Evolutionary conservation across 208 protist species (phyloP).

Genomic region (Phytomonas serpens): DNA sequence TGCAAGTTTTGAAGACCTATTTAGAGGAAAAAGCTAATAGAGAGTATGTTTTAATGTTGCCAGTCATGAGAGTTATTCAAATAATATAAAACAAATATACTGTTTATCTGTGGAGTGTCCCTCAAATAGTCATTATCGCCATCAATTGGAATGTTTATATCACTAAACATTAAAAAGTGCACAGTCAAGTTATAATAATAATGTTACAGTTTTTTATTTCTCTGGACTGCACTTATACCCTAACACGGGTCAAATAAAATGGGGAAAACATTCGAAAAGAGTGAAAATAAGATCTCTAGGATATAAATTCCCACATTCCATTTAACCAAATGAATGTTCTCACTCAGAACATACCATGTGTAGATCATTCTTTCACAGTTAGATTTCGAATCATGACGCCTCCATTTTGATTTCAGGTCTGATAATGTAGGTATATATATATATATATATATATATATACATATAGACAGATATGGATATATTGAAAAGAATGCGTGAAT

Average conservation of each 20-base stretch:
- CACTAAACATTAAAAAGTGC: neutral
- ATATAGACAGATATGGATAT: neutral
- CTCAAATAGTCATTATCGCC: conserved; percentile 10
- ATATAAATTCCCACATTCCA: neutral
- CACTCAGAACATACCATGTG: neutral
- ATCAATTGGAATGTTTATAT: neutral
- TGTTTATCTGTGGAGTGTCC: neutral
- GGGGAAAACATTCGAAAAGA: neutral
- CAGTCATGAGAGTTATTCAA: neutral
- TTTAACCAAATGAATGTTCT: neutral
- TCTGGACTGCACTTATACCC: neutral
- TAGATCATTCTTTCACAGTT: neutral
- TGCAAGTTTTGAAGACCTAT: neutral
- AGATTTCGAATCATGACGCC: neutral
- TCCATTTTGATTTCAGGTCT: neutral
- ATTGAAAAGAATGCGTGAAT: neutral
- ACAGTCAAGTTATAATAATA: neutral
- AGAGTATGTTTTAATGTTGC: neutral
- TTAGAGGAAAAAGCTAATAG: neutral
- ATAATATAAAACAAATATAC: conserved; percentile 22
- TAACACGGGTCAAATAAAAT: neutral
- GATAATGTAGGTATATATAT: neutral
- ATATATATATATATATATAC: neutral
- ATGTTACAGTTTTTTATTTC: neutral
- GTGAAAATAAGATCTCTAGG: neutral